phyloP scores from a whole-genome alignment of 1,139 yeast genomes.

The Magnusiomyces ingens region DNA sequence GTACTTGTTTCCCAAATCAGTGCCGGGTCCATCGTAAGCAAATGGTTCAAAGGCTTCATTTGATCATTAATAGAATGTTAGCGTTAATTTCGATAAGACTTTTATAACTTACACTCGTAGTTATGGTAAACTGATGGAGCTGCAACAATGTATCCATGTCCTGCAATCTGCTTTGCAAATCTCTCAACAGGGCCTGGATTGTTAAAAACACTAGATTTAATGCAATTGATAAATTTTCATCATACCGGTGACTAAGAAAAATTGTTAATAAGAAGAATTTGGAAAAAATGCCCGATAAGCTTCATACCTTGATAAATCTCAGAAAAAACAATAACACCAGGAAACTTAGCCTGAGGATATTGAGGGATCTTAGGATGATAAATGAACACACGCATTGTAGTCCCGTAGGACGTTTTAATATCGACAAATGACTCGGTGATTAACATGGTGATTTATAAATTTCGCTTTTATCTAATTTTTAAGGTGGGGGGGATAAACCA shows the following conservation, averaged over 20 bases:
- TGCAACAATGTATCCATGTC: conserved; percentile 71
- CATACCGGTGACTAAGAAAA: conserved; percentile 19
- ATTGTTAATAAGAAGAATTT: background rate
- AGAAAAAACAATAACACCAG: conserved; percentile 72
- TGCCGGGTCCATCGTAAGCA: conserved; percentile 65
- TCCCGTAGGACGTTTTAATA: conserved; percentile 57
- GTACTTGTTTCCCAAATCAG: conserved; percentile 65
- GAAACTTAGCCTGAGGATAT: conserved; percentile 69
- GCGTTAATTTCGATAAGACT: background rate
- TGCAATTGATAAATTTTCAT: background rate
- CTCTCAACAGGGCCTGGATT: conserved; percentile 61
- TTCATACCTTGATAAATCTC: conserved; percentile 65
- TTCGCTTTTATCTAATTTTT: background rate
- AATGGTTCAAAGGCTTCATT: conserved; percentile 48
- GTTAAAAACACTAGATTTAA: background rate
- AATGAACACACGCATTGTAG: conserved; percentile 59
- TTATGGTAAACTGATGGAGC: conserved; percentile 78
- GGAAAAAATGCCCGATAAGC: background rate
- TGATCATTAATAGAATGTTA: background rate
- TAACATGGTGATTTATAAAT: conserved; percentile 41
- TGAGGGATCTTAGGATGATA: conserved; percentile 65
- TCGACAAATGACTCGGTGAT: conserved; percentile 62
- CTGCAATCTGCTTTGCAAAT: conserved; percentile 71
- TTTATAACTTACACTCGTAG: conserved; percentile 38
- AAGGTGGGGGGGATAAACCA: too few relatives aligned